Evolutionary conservation across 75 land plant genomes (phyloP).

Genomic region (Cupressus sempervirens): DNA sequence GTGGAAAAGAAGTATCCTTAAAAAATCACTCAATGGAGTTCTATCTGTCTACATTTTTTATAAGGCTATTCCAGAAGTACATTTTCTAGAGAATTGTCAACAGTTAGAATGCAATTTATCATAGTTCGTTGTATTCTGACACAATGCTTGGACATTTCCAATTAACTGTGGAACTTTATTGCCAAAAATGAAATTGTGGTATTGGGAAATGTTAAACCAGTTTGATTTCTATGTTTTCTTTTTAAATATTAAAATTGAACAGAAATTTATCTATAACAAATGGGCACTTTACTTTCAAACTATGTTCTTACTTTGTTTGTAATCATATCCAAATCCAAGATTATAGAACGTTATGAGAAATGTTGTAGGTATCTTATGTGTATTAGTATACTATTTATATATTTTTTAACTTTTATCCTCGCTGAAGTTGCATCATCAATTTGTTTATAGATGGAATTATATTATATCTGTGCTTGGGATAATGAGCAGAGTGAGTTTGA

Average conservation of each 20-base stretch:
- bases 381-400: background rate
- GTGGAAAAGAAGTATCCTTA: background rate
- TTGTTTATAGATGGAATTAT: background rate
- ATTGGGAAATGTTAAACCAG: background rate
- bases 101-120: background rate
- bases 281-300: background rate
- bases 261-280: background rate
- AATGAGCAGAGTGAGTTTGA: too few relatives aligned
- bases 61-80: background rate
- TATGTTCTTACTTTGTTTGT: background rate
- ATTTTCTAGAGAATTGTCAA: background rate
- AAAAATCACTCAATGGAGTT: background rate
- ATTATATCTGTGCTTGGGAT: too few relatives aligned
- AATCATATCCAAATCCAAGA: background rate
- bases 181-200: background rate
- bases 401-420: too few relatives aligned
- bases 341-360: background rate
- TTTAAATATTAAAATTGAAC: background rate
- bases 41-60: background rate
- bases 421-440: too few relatives aligned
- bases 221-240: background rate
- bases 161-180: background rate
- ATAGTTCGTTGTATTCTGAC: background rate
- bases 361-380: background rate
- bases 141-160: background rate